Percentiles rank a stretch among this genome's conserved stretches.
These are phyloP conservation scores for Paramecium tetraurelia DNA, from an alignment of 73 alveolate genomes.

Conservation along the genomic window DNA sequence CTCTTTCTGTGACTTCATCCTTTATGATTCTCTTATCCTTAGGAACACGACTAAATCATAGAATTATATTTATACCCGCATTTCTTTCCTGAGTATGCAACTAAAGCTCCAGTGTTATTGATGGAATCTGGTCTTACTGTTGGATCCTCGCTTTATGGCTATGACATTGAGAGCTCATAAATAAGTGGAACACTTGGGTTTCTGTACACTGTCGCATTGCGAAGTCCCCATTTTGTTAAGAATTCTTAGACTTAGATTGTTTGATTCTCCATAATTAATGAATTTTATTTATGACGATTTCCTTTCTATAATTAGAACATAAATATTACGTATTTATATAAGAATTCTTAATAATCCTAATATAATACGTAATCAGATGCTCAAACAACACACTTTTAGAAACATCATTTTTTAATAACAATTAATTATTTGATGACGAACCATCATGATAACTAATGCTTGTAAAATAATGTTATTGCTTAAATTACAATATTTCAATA, in stretches of 20 bases:
- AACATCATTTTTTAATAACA: background rate
- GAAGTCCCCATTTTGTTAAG: background rate
- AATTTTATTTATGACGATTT: constrained; percentile 1
- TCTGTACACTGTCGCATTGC: background rate
- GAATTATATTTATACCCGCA: constrained; percentile 61
- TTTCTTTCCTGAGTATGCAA: constrained; percentile 66
- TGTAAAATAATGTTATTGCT: background rate
- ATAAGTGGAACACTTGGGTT: background rate
- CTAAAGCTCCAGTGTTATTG: constrained; percentile 67
- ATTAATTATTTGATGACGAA: background rate
- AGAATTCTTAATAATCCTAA: background rate
- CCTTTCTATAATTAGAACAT: background rate
- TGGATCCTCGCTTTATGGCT: background rate
- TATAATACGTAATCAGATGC: background rate
- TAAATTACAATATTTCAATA: background rate
- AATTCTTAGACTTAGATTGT: background rate
- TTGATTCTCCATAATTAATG: constrained; percentile 12
- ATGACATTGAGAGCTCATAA: background rate
- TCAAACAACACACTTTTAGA: background rate
- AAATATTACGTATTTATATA: background rate
- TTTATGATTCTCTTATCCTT: constrained; percentile 82
- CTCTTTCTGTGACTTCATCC: constrained; percentile 69
- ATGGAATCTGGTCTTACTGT: background rate
- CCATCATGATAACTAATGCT: background rate
- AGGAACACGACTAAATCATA: constrained; percentile 74